A percentile compares a stretch with the other conserved stretches of the same genome.
phyloP scores from a whole-genome alignment of 73 alveolate species.

The Tetrahymena thermophila region DNA sequence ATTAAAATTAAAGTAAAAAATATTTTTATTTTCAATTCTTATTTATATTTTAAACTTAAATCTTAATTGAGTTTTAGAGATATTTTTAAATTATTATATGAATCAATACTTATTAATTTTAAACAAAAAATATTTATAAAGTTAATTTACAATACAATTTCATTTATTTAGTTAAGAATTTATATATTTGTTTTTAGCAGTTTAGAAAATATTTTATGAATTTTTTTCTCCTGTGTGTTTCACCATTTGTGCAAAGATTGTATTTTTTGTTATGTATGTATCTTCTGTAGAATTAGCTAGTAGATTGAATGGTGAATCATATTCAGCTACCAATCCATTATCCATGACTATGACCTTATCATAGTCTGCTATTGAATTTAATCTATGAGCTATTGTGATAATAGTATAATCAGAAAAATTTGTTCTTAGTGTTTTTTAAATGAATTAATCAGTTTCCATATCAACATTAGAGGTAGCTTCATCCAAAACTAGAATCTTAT shows the following conservation, averaged over 20 bases:
- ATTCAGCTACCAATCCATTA: conserved; percentile 27
- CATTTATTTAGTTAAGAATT: not conserved
- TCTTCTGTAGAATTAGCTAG: conserved; percentile 14
- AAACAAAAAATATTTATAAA: no score
- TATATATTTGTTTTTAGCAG: conserved; percentile 1
- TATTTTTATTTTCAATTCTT: no score
- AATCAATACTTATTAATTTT: no score
- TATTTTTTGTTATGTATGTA: not conserved
- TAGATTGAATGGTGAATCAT: conserved; percentile 14
- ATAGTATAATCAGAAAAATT: conserved; percentile 38
- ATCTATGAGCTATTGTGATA: conserved; percentile 43
- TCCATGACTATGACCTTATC: not conserved
- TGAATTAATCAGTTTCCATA: conserved; percentile 50
- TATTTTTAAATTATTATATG: no score
- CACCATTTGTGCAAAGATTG: conserved; percentile 24
- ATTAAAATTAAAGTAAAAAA: no score
- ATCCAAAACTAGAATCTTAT: conserved; percentile 52
- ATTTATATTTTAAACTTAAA: no score
- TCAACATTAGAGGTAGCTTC: conserved; percentile 70
- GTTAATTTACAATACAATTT: no score
- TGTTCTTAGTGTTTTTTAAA: conserved; percentile 42
- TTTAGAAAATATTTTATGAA: conserved; percentile 9
- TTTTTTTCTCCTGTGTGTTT: conserved; percentile 22
- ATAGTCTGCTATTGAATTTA: conserved; percentile 9
- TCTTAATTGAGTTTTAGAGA: no score